Evolutionary conservation across 805 yeast species (phyloP), one percentile per base, ranked within the genome.

Genomic region (Maudiozyma saulgeensis): DNA sequence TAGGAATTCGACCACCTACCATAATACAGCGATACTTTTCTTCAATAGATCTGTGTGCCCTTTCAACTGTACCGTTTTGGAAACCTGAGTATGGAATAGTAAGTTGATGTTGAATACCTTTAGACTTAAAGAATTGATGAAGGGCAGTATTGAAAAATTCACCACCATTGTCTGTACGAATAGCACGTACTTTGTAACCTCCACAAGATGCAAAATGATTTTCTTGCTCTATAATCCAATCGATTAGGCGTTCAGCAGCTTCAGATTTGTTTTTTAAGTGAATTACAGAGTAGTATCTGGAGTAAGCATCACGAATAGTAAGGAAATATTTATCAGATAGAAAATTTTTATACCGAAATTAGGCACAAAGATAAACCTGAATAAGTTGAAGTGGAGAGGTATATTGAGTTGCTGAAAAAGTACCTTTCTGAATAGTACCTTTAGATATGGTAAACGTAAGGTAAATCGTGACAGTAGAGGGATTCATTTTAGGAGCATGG

Each of bases 1-100:
- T 47, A 1, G 56, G 58, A 18, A 57, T 48, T 1, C 47, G n/a
- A 19, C 58, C 43, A 39, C 51, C 18, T 37, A 13, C 26, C 6
- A 56, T 26, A 12, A 55, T 19, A 13, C 49, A 37, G 2, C 51
- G 34, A 4, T 52, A 26, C 21, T 31, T 23, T 6, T 51, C 55
- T 45, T 49, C 37, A 45, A 56, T 46, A n/a, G 57, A 34, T 4
- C 52, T 43, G 41, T 46, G 49, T 18, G 55, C 50, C 18, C 57
- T 42, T 40, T 55, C 59, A 34, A 43, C 56, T 31, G 28, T 51
- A 19, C 58, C 61, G 31, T 57, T 55, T 44, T 51, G 53, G 40
- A 38, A 51, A 44, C 51, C 51, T n/a, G n/a, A 28, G 35, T 53
- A 38, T 1, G 55, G 48, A 8, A 51, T 47, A 21, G 55, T 53